Evolutionary conservation across 2,329 filamentous ascomycete species (phyloP).

Genomic region (Calonectria pseudoreteaudii): DNA sequence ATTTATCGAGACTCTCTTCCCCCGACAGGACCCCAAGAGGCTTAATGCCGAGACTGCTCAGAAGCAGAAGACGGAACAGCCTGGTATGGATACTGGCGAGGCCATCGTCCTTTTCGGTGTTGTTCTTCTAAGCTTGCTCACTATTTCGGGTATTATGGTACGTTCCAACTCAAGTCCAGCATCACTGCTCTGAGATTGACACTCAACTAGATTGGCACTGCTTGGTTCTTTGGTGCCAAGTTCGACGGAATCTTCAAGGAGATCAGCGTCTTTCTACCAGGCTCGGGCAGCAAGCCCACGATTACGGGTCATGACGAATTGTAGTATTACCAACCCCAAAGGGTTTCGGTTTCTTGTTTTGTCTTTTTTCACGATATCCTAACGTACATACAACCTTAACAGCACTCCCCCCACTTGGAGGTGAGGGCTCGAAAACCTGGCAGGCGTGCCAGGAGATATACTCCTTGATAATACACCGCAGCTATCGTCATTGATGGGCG

Average conservation of each 20-base stretch:
- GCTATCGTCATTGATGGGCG: slow-evolving; percentile 32
- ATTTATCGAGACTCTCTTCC: slow-evolving; percentile 95
- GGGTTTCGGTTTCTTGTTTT: slow-evolving; percentile 33
- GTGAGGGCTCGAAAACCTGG: slow-evolving; percentile 19
- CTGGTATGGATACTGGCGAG: slow-evolving; percentile 67
- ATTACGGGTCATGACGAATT: slow-evolving; percentile 51
- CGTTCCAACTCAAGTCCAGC: slow-evolving; percentile 45
- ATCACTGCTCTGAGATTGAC: not conserved
- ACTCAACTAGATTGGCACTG: slow-evolving; percentile 73
- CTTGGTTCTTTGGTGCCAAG: slow-evolving; percentile 83
- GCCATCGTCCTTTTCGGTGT: slow-evolving; percentile 74
- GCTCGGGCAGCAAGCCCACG: slow-evolving; percentile 37
- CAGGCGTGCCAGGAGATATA: slow-evolving; percentile 34
- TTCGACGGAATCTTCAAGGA: slow-evolving; percentile 69
- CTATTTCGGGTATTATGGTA: slow-evolving; percentile 86
- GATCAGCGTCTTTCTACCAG: slow-evolving; percentile 38
- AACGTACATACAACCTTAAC: slow-evolving; percentile 40
- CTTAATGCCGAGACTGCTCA: slow-evolving; percentile 56
- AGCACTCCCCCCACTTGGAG: slow-evolving; percentile 29
- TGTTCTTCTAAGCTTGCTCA: slow-evolving; percentile 74
- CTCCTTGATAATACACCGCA: slow-evolving; percentile 41
- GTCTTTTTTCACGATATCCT: slow-evolving; percentile 45
- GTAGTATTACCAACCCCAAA: slow-evolving; percentile 39
- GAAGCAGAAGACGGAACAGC: slow-evolving; percentile 53
- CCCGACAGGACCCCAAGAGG: slow-evolving; percentile 79